phyloP scores from a whole-genome alignment of 495 filamentous ascomycete genomes.

The Neurospora sp. region DNA sequence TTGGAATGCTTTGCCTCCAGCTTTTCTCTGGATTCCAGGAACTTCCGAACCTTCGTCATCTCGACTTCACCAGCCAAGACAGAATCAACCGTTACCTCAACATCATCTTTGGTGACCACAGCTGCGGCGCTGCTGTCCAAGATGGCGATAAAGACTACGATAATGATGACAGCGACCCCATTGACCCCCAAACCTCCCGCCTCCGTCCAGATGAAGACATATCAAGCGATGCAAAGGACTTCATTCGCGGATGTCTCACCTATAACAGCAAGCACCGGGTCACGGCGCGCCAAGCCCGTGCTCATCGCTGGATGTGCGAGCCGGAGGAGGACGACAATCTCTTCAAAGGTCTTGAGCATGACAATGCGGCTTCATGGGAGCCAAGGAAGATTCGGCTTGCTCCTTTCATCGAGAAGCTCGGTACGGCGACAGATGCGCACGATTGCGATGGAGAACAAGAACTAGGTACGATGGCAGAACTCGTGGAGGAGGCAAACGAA shows the following conservation, averaged over 20 bases:
- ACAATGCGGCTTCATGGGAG: constrained; percentile 7
- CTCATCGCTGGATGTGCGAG: constrained; percentile 45
- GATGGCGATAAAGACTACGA: background rate
- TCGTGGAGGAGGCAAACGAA: background rate
- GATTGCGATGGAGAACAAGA: background rate
- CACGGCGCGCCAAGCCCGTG: constrained; percentile 66
- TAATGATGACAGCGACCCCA: background rate
- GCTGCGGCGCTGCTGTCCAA: background rate
- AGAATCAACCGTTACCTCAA: constrained; percentile 7
- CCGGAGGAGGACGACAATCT: constrained; percentile 42
- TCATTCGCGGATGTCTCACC: constrained; percentile 66
- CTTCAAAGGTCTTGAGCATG: constrained; percentile 26
- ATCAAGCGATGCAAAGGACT: constrained; percentile 56
- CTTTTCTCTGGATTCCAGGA: constrained; percentile 13
- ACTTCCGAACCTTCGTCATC: constrained; percentile 1
- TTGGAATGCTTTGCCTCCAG: constrained; percentile 23
- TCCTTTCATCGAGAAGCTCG: background rate
- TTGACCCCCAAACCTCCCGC: background rate
- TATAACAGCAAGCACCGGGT: constrained; percentile 60
- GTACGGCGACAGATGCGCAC: background rate
- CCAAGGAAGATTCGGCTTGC: constrained; percentile 8
- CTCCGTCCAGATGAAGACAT: constrained; percentile 58
- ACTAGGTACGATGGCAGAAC: background rate
- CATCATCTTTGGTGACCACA: constrained; percentile 41
- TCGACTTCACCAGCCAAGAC: constrained; percentile 7